Conservation (phyloP, 352 stramenopile genomes). For the Phytophthora niederhauseri region DNA sequence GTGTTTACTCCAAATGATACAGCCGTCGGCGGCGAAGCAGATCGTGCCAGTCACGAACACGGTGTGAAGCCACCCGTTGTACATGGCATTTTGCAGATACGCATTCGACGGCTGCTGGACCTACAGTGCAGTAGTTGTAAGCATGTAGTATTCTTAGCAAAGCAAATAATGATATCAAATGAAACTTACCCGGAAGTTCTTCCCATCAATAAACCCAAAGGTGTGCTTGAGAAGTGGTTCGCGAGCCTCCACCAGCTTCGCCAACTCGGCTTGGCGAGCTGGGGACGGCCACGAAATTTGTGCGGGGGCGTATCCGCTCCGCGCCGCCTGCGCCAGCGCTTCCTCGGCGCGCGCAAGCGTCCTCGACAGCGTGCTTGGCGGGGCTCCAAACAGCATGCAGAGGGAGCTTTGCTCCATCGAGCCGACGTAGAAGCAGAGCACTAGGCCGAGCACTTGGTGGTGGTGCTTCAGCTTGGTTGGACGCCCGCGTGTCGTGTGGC, state of each 20-base stretch:
- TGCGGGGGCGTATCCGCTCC: not conserved
- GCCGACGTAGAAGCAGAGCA: conserved; percentile 11
- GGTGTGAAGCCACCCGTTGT: conserved; percentile 10
- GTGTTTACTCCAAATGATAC: not conserved
- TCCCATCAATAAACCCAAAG: conserved; percentile 21
- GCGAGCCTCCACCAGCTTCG: conserved; percentile 33
- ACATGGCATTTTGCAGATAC: not conserved
- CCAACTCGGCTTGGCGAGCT: not conserved
- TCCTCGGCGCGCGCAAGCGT: conserved; percentile 1
- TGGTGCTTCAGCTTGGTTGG: conserved; percentile 4
- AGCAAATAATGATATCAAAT: not conserved
- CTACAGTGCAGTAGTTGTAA: conserved; percentile 3
- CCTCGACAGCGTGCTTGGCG: conserved; percentile 1
- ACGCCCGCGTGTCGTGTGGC: not conserved
- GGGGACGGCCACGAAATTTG: conserved; percentile 6
- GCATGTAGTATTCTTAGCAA: not conserved
- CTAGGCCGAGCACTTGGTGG: conserved; percentile 6
- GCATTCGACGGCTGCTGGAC: conserved; percentile 9
- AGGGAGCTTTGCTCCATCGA: conserved; percentile 5
- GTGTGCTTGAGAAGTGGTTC: conserved; percentile 31
- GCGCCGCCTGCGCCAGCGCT: not conserved
- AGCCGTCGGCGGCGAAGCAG: not conserved
- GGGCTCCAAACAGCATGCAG: conserved; percentile 9
- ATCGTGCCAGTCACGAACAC: not conserved
- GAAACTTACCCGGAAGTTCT: conserved; percentile 8